These are phyloP conservation scores for Paraconiothyrium brasiliense DNA, from an alignment of 2,329 filamentous ascomycete species.

Conservation along the genomic window DNA sequence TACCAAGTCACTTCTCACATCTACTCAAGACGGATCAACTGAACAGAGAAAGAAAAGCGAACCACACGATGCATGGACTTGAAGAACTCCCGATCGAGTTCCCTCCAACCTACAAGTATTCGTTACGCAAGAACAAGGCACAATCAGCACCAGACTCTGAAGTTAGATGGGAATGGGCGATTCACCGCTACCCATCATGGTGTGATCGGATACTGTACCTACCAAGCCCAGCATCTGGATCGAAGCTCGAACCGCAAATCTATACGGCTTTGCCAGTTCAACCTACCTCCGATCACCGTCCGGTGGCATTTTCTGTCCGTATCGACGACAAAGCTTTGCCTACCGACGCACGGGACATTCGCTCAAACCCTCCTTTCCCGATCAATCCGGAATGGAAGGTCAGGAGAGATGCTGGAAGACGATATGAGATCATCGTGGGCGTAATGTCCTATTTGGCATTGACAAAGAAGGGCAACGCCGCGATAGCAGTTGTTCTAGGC, in stretches of 20 bases:
- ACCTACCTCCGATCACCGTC: constrained; percentile 85
- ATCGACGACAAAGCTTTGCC: constrained; percentile 66
- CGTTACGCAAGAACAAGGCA: constrained; percentile 35
- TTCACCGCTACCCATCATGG: constrained; percentile 87
- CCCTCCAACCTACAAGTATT: constrained; percentile 94
- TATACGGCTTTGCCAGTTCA: constrained; percentile 83
- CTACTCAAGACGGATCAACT: constrained; percentile 84
- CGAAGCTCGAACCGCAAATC: constrained; percentile 63
- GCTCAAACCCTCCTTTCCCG: constrained; percentile 63
- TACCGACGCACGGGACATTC: constrained; percentile 45
- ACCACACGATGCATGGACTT: constrained; percentile 80
- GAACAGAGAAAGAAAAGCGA: constrained; percentile 72
- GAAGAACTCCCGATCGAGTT: constrained; percentile 79
- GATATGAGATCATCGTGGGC: constrained; percentile 68
- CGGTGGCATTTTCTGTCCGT: constrained; percentile 76
- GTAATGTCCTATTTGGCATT: constrained; percentile 63
- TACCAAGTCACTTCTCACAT: constrained; percentile 68
- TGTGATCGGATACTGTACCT: constrained; percentile 90
- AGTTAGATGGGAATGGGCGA: constrained; percentile 74
- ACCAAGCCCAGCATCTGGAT: constrained; percentile 53
- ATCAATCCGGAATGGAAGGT: constrained; percentile 67
- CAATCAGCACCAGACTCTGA: constrained; percentile 37
- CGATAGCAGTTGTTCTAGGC: constrained; percentile 47
- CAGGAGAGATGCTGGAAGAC: constrained; percentile 63
- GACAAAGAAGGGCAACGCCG: constrained; percentile 57